These are phyloP conservation scores for Neopestalotiopsis sp. DNA, from an alignment of 2,329 filamentous ascomycete genomes.

Conservation along the genomic window DNA sequence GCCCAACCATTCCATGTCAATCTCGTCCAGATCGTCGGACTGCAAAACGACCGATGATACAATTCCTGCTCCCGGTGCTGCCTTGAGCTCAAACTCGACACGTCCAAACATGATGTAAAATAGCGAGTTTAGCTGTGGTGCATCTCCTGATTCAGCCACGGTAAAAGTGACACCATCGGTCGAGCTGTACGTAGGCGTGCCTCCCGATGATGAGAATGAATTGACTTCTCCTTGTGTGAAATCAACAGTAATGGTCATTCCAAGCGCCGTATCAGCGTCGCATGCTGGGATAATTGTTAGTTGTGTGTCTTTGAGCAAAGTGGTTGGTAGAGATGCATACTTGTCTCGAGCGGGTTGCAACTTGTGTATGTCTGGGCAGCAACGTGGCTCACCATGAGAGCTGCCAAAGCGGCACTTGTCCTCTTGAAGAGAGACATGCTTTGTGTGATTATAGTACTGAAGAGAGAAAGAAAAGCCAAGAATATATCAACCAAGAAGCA, in stretches of 20 bases:
- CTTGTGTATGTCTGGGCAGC: conserved; percentile 36
- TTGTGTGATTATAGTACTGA: conserved; percentile 20
- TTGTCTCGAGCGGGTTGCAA: conserved; percentile 35
- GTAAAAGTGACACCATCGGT: conserved; percentile 80
- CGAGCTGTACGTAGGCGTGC: conserved; percentile 72
- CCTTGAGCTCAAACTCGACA: conserved; percentile 83
- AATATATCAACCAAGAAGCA: neutral
- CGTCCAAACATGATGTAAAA: conserved; percentile 99
- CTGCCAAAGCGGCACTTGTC: conserved; percentile 26
- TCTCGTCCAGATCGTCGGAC: conserved; percentile 92
- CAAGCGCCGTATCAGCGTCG: conserved; percentile 78
- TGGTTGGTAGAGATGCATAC: conserved; percentile 27
- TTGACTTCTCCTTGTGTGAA: conserved; percentile 80
- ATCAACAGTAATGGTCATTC: conserved; percentile 81
- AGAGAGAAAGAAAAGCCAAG: conserved; percentile 18
- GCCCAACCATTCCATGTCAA: conserved; percentile 97
- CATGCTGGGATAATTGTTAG: conserved; percentile 53
- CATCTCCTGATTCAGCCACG: conserved; percentile 77
- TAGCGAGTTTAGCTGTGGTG: conserved; percentile 83
- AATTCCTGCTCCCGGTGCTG: conserved; percentile 87
- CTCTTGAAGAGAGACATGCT: conserved; percentile 29
- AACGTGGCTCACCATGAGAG: conserved; percentile 26
- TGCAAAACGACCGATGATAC: conserved; percentile 91
- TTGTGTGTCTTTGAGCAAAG: neutral
- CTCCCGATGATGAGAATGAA: conserved; percentile 73